Base-by-base conservation (phyloP, 768 basidiomycete genomes). In the Phaeolepiota aurea region DNA sequence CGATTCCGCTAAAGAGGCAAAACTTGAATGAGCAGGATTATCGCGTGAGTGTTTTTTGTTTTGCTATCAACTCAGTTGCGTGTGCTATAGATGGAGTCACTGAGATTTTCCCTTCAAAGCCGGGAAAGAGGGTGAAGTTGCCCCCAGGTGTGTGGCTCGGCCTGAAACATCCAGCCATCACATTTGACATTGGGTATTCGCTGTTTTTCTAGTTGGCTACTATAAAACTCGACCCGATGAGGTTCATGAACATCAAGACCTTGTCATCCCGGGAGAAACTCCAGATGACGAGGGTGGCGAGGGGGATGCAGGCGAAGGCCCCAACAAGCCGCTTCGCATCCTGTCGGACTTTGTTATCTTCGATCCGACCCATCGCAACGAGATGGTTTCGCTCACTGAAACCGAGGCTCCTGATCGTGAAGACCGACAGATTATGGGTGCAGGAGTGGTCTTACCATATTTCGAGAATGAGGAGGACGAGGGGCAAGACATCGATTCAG, bases 281-380 rank as follows among this genome's bases (percentile, higher is more conserved):
- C 51, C 51, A 20, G 54, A 51, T n/a, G 54, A 47, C 2, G n/a
- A 28, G 7, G 14, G 28, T 31, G 10, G 28, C 9, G 10, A 31
- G 28, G 14, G 28, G 28, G 14, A 31, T 31, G 28, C 10, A 14
- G 16, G 16, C 25, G 53, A 63, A 12, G 63, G 61, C 32, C 64
- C 47, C 11, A 49, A 50, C 22, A 79, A 80, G 49, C 81, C 77
- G 5, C 57, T 74, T n/a, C 72, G 84, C 2, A 46, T 71, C 5
- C 62, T 88, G 3, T 64, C 64, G 3, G 68, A 71, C 19, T 88
- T 85, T 46, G 50, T 64, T 1, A 65, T 87, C 34, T 86, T 81
- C 51, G 78, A 87, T 40, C 63, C 74, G 0, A 57, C 52, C 3
- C 64, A 68, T 19, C 48, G 55, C 9, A 65, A 68, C 13, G 63